A percentile compares a stretch with the other conserved stretches of the same genome.
phyloP scores from a whole-genome alignment of 495 filamentous ascomycete genomes.

The Rostrohypoxylon terebratum region DNA sequence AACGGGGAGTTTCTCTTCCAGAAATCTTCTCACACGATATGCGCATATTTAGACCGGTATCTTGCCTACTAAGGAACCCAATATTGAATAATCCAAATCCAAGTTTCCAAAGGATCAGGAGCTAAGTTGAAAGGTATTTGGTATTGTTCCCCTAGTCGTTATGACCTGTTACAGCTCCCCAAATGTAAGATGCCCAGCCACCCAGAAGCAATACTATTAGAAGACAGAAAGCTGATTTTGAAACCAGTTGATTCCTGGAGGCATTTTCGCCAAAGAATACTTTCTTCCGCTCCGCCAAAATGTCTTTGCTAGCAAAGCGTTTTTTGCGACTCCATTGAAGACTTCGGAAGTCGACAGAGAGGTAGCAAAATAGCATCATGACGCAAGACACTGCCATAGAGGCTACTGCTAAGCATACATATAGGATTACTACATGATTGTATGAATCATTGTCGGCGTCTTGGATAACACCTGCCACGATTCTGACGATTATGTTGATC shows the following conservation, averaged over 20 bases:
- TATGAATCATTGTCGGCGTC: slow-evolving; percentile 2
- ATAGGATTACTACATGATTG: not conserved
- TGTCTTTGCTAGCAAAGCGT: not conserved
- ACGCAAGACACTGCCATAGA: slow-evolving; percentile 1
- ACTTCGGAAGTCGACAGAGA: not conserved
- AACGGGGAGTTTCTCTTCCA: no score
- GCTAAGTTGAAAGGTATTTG: no score
- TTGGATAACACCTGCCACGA: not conserved
- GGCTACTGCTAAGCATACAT: not conserved
- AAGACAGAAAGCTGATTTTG: not conserved
- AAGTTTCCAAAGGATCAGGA: not conserved
- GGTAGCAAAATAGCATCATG: not conserved
- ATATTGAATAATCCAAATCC: not conserved
- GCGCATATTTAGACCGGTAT: no score
- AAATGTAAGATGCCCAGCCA: not conserved
- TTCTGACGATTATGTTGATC: not conserved
- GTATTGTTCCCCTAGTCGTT: not conserved
- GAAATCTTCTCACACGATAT: no score
- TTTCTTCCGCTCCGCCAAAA: not conserved
- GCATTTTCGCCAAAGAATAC: not conserved
- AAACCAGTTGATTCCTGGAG: not conserved
- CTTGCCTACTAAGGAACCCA: no score
- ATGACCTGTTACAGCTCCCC: slow-evolving; percentile 1
- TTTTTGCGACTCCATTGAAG: slow-evolving; percentile 1
- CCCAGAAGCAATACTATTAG: not conserved